phyloP scores from a whole-genome alignment of 345 rosid genomes.

The Theobroma cacao region DNA sequence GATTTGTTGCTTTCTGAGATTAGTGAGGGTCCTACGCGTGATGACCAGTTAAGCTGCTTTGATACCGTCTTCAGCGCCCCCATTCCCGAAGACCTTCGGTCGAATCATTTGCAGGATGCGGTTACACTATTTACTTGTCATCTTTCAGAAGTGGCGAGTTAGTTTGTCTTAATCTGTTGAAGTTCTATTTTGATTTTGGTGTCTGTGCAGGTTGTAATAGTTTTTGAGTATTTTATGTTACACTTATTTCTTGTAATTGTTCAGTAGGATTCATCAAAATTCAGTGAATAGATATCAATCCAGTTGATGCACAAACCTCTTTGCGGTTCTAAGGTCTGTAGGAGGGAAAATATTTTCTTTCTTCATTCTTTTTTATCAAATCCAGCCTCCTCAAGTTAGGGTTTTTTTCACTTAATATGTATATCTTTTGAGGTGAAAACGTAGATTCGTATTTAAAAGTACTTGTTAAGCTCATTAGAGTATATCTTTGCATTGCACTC shows the following conservation, averaged over 20 bases:
- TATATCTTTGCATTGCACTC: too few relatives aligned
- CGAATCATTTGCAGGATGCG: constrained; percentile 85
- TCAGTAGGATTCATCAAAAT: not conserved
- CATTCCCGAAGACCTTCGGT: constrained; percentile 62
- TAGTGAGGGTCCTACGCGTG: constrained; percentile 43
- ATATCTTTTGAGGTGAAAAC: too few relatives aligned
- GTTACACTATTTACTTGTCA: constrained; percentile 72
- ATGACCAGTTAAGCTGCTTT: constrained; percentile 69
- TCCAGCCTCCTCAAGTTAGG: too few relatives aligned
- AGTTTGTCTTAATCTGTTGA: constrained; percentile 6
- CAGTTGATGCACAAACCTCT: not conserved
- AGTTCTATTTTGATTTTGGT: not conserved
- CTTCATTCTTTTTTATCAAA: too few relatives aligned
- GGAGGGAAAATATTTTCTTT: too few relatives aligned
- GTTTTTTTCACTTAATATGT: too few relatives aligned
- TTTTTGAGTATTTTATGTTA: not conserved
- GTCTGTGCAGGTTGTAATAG: not conserved
- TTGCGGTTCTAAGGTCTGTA: too few relatives aligned
- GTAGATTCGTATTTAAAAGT: too few relatives aligned
- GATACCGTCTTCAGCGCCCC: constrained; percentile 67
- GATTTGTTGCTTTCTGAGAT: constrained; percentile 54
- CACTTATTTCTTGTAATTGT: not conserved
- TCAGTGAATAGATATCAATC: not conserved
- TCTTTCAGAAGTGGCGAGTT: constrained; percentile 64
- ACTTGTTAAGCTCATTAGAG: too few relatives aligned